Percentiles rank a stretch among this genome's conserved stretches.
These are phyloP conservation scores for Aspergillus ostianus DNA, from an alignment of 495 filamentous ascomycete species.

Conservation along the genomic window DNA sequence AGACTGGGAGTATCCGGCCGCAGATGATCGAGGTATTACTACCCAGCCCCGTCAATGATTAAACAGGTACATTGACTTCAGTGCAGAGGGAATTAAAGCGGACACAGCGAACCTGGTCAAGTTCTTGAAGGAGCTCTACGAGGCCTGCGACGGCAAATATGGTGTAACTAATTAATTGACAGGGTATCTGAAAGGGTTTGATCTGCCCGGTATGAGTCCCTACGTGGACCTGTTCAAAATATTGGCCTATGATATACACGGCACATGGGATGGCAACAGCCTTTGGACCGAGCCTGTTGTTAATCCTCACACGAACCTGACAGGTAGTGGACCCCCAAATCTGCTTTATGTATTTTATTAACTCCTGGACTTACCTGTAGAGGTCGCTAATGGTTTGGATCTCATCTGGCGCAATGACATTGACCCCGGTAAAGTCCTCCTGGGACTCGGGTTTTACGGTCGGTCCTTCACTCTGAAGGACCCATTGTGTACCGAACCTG, in stretches of 20 bases:
- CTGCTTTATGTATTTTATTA: not conserved
- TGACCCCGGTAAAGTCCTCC: slow-evolving; percentile 33
- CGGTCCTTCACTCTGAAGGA: slow-evolving; percentile 34
- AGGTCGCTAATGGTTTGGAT: slow-evolving; percentile 13
- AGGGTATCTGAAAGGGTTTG: slow-evolving; percentile 3
- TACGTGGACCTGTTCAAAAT: slow-evolving; percentile 1
- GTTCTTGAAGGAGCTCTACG: too few species aligned
- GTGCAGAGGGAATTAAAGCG: too few species aligned
- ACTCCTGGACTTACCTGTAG: not conserved
- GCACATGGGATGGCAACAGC: not conserved
- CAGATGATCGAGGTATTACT: too few species aligned
- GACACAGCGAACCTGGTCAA: too few species aligned
- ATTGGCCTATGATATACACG: not conserved
- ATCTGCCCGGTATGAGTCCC: not conserved
- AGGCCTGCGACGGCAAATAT: not conserved
- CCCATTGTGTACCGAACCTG: slow-evolving; percentile 20
- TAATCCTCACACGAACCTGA: slow-evolving; percentile 9
- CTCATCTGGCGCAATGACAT: slow-evolving; percentile 51
- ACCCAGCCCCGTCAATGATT: too few species aligned
- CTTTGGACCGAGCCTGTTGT: not conserved
- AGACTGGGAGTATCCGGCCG: too few species aligned
- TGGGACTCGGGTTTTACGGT: slow-evolving; percentile 58
- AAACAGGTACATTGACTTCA: too few species aligned
- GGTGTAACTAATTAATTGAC: not conserved
- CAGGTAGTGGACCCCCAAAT: not conserved